Evolutionary conservation across 2,329 filamentous ascomycete genomes (phyloP), one percentile per base, ranked within the genome.

Genomic region (Fusarium sp.): DNA sequence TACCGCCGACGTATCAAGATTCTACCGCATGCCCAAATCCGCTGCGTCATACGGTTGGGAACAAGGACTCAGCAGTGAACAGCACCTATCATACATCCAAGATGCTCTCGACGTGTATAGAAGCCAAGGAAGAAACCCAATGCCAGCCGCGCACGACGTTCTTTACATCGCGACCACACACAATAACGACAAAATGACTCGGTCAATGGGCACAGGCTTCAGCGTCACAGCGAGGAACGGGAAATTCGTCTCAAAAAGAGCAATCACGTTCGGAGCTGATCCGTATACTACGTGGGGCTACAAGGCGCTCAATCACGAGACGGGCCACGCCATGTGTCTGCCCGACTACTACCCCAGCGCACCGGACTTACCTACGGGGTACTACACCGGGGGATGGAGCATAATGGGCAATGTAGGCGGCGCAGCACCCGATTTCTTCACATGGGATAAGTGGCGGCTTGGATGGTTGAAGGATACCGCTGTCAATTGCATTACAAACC

Each of bases 401-500:
- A 62, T 78, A 21, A 81, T 81, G 79, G 80, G 79, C 14, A 67
- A 76, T 18, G 76, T 81, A 30, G 73, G 67, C 52, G 79, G 77
- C 3, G 75, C 72, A 2, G 76, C 72, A 14, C 78, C 78, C 16
- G 79, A 81, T 37, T 81, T 76, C 51, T 80, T 81, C 34, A 77
- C 77, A 4, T 81, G 79, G 79, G 74, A 81, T 57, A 80, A 81
- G 70, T 81, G 79, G 79, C 71, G 77, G 31, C 67, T 81, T 25
- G 79, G 79, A 19, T 81, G 80, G 80, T 58, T 81, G 7, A 52
- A 59, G 1, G 79, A 81, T 25, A 58, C 69, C 2, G 72, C 77
- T 30, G 23, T 81, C 19, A 77, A 77, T n/a, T 81, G 79, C 49
- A 60, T 80, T 19, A 49, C 65, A 4, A 52, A 54, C 2, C 23